phyloP scores from a whole-genome alignment of 176 grass and related monocot genomes.

The Poa annua region DNA sequence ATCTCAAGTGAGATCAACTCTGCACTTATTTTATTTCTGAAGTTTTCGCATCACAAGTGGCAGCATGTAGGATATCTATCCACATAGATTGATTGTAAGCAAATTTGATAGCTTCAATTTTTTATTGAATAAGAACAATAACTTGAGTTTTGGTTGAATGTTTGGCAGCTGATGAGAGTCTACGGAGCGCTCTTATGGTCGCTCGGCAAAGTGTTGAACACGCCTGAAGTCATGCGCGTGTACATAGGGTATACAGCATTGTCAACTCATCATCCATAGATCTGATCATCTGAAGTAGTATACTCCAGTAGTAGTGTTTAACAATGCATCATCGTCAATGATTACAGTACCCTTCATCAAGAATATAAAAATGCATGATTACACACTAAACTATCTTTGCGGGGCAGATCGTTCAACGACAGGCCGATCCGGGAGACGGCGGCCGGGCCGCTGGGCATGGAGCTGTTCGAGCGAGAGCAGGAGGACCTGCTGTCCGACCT shows the following conservation, averaged over 20 bases:
- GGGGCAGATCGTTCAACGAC: conserved; percentile 82
- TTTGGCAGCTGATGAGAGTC: conserved; percentile 82
- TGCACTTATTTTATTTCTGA: background rate
- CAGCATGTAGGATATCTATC: background rate
- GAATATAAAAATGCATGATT: too few relatives aligned
- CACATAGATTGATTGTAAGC: background rate
- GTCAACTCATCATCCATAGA: conserved; percentile 2
- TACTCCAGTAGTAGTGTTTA: too few relatives aligned
- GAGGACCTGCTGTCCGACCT: conserved; percentile 83
- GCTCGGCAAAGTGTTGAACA: conserved; percentile 88
- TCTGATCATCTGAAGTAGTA: background rate
- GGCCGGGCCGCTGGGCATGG: conserved; percentile 66
- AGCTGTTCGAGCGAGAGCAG: conserved; percentile 82
- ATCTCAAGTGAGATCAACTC: background rate
- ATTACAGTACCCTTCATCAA: too few relatives aligned
- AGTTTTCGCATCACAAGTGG: background rate
- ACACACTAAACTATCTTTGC: background rate
- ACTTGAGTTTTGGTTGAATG: conserved; percentile 11
- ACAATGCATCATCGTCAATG: background rate
- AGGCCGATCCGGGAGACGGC: conserved; percentile 70
- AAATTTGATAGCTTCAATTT: background rate
- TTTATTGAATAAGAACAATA: too few relatives aligned
- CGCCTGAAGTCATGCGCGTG: conserved; percentile 90
- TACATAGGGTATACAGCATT: conserved; percentile 70
- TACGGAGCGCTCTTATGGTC: conserved; percentile 92